phyloP scores from a whole-genome alignment of 176 grass and related monocot genomes.

The Ensete ventricosum region DNA sequence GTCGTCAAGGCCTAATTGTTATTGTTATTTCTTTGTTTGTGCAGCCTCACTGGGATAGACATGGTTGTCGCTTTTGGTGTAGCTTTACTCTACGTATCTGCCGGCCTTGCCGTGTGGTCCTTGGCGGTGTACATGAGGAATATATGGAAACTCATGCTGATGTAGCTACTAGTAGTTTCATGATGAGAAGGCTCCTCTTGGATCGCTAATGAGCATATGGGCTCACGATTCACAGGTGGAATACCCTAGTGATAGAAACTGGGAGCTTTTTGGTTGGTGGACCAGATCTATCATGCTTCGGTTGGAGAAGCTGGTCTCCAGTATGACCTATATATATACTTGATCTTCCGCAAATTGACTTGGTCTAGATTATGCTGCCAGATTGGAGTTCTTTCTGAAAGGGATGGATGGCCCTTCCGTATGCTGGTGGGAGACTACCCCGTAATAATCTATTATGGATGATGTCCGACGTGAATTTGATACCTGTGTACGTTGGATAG shows the following conservation, averaged over 20 bases:
- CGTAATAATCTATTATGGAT: too few relatives aligned
- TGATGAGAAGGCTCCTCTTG: neutral
- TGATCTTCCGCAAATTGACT: too few relatives aligned
- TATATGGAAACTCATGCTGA: constrained; percentile 83
- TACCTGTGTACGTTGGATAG: too few relatives aligned
- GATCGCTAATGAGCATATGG: neutral
- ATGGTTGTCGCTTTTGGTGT: constrained; percentile 47
- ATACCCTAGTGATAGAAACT: neutral
- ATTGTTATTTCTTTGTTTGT: constrained; percentile 16
- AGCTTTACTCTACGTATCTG: constrained; percentile 68
- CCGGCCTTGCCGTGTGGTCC: constrained; percentile 89
- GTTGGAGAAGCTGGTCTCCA: neutral
- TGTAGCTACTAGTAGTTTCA: constrained; percentile 23
- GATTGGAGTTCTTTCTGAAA: too few relatives aligned
- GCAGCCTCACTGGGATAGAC: constrained; percentile 42
- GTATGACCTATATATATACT: neutral
- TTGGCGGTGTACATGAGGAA: constrained; percentile 90
- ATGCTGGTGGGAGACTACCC: too few relatives aligned
- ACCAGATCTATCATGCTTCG: neutral
- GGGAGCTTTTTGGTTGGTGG: neutral
- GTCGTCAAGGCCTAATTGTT: neutral
- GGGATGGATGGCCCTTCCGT: too few relatives aligned
- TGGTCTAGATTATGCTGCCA: too few relatives aligned
- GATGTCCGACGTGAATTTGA: too few relatives aligned
- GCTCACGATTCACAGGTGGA: neutral